A percentile compares a stretch with the other conserved stretches of the same genome.
Evolutionary conservation across 768 basidiomycete genomes (phyloP).

Genomic region (Phlebiopsis gigantea): DNA sequence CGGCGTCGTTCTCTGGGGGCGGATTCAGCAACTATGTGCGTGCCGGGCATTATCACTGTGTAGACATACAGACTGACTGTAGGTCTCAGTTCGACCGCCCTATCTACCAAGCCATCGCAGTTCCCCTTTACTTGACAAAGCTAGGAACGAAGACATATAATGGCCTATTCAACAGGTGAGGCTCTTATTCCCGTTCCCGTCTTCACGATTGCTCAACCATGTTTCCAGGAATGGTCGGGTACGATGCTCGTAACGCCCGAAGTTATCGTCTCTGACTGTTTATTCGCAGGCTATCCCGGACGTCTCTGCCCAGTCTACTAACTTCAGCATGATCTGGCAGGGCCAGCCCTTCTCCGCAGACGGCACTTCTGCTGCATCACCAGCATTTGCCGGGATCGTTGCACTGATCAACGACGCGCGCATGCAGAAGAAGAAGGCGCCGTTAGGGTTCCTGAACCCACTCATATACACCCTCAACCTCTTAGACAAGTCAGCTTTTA

Average conservation of each 20-base stretch:
- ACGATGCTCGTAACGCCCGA: conserved; percentile 16
- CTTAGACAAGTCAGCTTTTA: neutral
- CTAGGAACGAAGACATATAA: conserved; percentile 45
- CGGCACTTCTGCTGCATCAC: conserved; percentile 64
- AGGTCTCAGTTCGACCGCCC: conserved; percentile 45
- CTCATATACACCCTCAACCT: neutral
- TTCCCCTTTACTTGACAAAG: conserved; percentile 36
- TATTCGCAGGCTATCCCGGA: conserved; percentile 49
- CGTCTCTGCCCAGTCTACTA: conserved; percentile 52
- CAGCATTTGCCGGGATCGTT: conserved; percentile 59
- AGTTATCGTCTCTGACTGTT: neutral
- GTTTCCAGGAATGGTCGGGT: conserved; percentile 46
- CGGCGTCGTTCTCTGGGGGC: conserved; percentile 60
- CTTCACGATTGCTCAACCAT: neutral
- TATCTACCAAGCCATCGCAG: conserved; percentile 43
- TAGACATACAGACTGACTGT: neutral
- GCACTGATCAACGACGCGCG: conserved; percentile 25
- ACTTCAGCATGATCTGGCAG: conserved; percentile 42
- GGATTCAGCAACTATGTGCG: conserved; percentile 68
- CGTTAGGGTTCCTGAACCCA: neutral
- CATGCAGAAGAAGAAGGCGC: neutral
- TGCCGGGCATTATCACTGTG: neutral
- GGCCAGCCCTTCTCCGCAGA: conserved; percentile 37
- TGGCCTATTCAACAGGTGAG: conserved; percentile 58
- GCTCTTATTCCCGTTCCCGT: conserved; percentile 1